These are phyloP conservation scores for Bodo saltans DNA, from an alignment of 78 protist species.

Conservation along the genomic window DNA sequence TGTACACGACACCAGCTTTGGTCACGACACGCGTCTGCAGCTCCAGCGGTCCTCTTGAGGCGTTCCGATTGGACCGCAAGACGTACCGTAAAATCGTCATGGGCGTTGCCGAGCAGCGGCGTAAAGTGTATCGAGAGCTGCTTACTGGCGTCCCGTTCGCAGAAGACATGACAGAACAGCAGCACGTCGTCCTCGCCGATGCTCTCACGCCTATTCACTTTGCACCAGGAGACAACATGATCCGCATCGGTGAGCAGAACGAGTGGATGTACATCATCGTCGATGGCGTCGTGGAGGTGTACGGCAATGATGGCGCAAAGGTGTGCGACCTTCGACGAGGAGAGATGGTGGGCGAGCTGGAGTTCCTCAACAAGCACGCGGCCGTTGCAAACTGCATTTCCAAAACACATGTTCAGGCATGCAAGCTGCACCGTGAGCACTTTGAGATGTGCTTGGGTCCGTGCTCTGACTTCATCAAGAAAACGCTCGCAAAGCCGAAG, in stretches of 20 bases:
- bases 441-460: conserved; percentile 12
- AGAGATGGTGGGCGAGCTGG: conserved; percentile 8
- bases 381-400: conserved; percentile 4
- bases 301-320: too few species aligned
- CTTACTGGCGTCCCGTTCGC: not conserved
- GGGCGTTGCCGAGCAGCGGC: not conserved
- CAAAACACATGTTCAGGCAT: not conserved
- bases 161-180: too few species aligned
- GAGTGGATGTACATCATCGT: conserved; percentile 19
- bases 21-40: not conserved
- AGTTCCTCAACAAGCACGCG: conserved; percentile 25
- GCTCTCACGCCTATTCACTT: not conserved
- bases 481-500: too few species aligned
- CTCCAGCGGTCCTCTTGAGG: not conserved
- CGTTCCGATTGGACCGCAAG: not conserved
- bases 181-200: not conserved
- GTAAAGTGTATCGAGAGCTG: not conserved
- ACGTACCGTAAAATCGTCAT: not conserved
- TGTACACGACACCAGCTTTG: not conserved
- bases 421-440: conserved; percentile 11
- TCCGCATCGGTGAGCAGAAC: not conserved
- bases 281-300: not conserved
- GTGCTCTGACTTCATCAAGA: not conserved
- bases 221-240: not conserved
- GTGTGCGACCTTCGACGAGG: not conserved